Base-by-base conservation (phyloP, 2,329 filamentous ascomycete genomes). In the Macrophomina pseudophaseolina region DNA sequence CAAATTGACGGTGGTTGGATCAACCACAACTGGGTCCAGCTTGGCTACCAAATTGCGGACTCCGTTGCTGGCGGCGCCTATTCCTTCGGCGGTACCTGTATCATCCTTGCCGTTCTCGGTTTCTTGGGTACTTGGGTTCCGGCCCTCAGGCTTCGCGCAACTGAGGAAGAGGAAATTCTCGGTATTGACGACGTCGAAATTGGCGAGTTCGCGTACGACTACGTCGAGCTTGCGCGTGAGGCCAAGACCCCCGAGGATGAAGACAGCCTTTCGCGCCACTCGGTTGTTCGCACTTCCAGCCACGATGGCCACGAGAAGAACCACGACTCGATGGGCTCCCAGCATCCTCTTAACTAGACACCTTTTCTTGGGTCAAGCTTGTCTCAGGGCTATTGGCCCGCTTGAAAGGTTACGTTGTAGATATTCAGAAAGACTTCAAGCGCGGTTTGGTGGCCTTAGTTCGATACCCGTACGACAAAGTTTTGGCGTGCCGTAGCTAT, bases 131-230 rank as follows among this genome's bases (percentile, higher is more conserved):
- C 93, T 77, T 84, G 93, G 70, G 84, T 95, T 32, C 91, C 93
- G 0, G 90, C 90, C 12, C 83, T 96, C 46, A 87, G 87, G 66
- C 87, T 97, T 52, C 91, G 93, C 59, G 90, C 89, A 0, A 85
- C 82, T 14, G 90, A 92, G 71, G 90, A 95, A 69, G 90, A 92
- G 44, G 93, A 97, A 79, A 88, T 93, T 62, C 82, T 93, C 49
- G 93, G 93, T 71, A 93, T 96, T 68, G 93, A 97, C 73, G 93
- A 97, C 73, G 89, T 91, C 30, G 93, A 97, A 80, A 92, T 97
- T 74, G 93, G 93, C 76, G 93, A 97, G 81, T 97, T 95, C 76
- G 93, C 92, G 82, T 97, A 97, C 78, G 93, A 97, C 79, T 97
- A 96, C 73, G 92, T 97, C 70, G 93, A 96, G 83, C 83, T 95